phyloP scores from a whole-genome alignment of 2,329 filamentous ascomycete genomes.

The Boeremia lycopersici region DNA sequence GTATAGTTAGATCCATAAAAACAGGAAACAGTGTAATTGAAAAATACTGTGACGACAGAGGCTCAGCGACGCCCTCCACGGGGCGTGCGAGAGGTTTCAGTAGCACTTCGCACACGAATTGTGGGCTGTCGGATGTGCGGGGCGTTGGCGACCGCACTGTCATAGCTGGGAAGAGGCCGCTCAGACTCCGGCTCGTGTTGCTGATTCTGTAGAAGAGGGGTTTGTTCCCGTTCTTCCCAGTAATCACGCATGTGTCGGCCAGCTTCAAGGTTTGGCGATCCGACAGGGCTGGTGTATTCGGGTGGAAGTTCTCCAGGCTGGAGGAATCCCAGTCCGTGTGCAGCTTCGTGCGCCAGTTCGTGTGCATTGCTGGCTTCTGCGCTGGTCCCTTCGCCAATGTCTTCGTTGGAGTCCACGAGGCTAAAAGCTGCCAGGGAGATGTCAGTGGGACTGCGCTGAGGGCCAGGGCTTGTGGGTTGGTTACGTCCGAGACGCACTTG shows the following conservation, averaged over 20 bases:
- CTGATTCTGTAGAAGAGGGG: conserved; percentile 48
- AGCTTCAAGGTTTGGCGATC: conserved; percentile 57
- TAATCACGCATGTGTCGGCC: conserved; percentile 50
- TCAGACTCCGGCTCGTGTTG: conserved; percentile 29
- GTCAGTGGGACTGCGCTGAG: conserved; percentile 88
- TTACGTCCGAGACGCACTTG: conserved; percentile 72
- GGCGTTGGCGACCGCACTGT: conserved; percentile 77
- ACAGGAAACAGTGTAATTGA: conserved; percentile 20
- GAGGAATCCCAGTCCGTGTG: conserved; percentile 43
- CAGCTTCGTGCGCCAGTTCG: conserved; percentile 26
- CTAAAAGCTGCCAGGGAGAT: conserved; percentile 91
- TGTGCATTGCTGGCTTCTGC: conserved; percentile 25
- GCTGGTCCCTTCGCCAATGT: conserved; percentile 75
- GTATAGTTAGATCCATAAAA: conserved; percentile 30
- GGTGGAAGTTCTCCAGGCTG: conserved; percentile 53
- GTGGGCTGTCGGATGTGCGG: conserved; percentile 30
- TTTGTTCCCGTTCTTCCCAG: conserved; percentile 55
- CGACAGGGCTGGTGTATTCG: conserved; percentile 54
- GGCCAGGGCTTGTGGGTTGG: conserved; percentile 83
- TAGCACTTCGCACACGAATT: conserved; percentile 34
- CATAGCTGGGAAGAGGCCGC: conserved; percentile 83
- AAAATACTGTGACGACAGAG: conserved; percentile 9
- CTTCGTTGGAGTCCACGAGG: conserved; percentile 68
- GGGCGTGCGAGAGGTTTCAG: conserved; percentile 26
- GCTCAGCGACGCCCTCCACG: conserved; percentile 24